Evolutionary conservation across 225 moss, liverwort and hornwort species (phyloP).

Genomic region (Sphagnum contortum): DNA sequence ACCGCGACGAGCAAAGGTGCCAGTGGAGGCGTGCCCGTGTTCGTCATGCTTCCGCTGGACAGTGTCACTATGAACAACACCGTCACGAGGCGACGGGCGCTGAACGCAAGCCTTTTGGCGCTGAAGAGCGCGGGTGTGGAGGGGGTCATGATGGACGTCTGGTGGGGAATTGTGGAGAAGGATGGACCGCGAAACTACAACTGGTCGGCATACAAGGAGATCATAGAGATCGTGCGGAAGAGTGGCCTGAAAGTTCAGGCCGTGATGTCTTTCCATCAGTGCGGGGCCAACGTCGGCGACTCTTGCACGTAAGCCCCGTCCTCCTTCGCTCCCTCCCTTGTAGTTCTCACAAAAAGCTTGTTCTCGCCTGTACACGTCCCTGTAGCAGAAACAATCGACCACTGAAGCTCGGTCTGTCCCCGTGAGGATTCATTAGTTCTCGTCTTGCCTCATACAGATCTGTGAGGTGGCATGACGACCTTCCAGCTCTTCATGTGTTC

Average conservation of each 20-base stretch:
- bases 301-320: conserved; percentile 47
- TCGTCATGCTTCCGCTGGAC: conserved; percentile 70
- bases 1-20: conserved; percentile 58
- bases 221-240: conserved; percentile 48
- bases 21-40: conserved; percentile 60
- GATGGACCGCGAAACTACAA: conserved; percentile 55
- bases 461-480: background rate
- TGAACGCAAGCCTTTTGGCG: conserved; percentile 61
- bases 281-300: conserved; percentile 76
- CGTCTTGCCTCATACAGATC: background rate
- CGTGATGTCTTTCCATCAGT: conserved; percentile 84
- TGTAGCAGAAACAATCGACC: too few relatives aligned
- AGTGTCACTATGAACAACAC: conserved; percentile 62
- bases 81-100: conserved; percentile 45
- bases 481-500: too few relatives aligned
- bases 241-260: conserved; percentile 70
- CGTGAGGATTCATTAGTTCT: background rate
- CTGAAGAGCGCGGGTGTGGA: conserved; percentile 67
- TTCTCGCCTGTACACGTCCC: too few relatives aligned
- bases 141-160: conserved; percentile 87
- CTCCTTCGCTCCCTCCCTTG: background rate
- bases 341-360: background rate
- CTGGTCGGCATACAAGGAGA: conserved; percentile 65
- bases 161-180: conserved; percentile 92
- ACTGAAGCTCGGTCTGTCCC: background rate